Conservation (phyloP, 1,284 basidiomycete species). For the Ustilago curta region DNA sequence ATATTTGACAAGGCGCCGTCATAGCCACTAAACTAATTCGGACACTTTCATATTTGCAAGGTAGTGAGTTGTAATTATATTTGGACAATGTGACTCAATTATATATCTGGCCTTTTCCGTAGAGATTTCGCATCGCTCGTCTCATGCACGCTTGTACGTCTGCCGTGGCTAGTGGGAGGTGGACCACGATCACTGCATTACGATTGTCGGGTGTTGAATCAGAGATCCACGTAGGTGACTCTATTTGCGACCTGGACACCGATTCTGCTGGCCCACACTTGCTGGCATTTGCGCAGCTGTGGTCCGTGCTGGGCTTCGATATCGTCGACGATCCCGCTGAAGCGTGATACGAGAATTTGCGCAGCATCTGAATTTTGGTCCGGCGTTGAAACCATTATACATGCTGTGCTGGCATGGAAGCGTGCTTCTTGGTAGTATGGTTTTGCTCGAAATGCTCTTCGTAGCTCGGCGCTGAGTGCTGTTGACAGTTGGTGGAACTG, state of each 20-base stretch:
- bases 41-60: slow-evolving; percentile 16
- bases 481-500: slow-evolving; percentile 40
- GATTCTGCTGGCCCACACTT: slow-evolving; percentile 24
- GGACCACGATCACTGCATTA: not conserved
- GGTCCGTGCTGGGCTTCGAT: slow-evolving; percentile 20
- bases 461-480: slow-evolving; percentile 22
- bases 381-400: not conserved
- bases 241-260: slow-evolving; percentile 39
- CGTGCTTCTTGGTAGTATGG: slow-evolving; percentile 52
- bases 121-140: not conserved
- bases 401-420: slow-evolving; percentile 49
- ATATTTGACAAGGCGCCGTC: slow-evolving; percentile 57
- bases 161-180: not conserved
- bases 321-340: slow-evolving; percentile 11
- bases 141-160: not conserved
- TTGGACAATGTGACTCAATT: too few species aligned
- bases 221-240: slow-evolving; percentile 32
- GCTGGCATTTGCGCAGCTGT: slow-evolving; percentile 20
- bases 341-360: slow-evolving; percentile 1
- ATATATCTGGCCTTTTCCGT: not conserved
- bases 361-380: not conserved
- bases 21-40: slow-evolving; percentile 64
- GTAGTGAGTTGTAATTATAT: too few species aligned
- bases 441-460: slow-evolving; percentile 37
- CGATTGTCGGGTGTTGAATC: not conserved